Base-by-base conservation (phyloP, 2,329 filamentous ascomycete species). In the Byssothecium circinans region DNA sequence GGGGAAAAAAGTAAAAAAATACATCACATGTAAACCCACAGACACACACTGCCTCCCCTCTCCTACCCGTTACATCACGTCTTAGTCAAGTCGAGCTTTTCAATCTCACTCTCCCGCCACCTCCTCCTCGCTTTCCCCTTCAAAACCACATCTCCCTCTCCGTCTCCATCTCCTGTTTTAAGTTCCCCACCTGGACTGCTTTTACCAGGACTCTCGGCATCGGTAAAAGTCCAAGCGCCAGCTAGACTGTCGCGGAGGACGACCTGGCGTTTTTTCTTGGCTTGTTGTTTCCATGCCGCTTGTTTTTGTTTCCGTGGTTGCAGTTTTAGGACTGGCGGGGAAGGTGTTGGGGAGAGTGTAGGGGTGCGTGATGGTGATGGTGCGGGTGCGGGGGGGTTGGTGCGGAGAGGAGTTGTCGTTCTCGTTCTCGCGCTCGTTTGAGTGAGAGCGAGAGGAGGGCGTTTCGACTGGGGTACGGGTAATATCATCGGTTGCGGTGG, bases 21-120 rank as follows among this genome's bases (percentile, higher is more conserved):
- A n/a, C n/a, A n/a, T n/a, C n/a, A n/a, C n/a, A n/a, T n/a, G n/a
- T n/a, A n/a, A n/a, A n/a, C n/a, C n/a, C n/a, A n/a, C n/a, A n/a
- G n/a, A n/a, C n/a, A n/a, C n/a, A n/a, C n/a, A n/a, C n/a, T n/a
- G n/a, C n/a, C 12, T n/a, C 30, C 30, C 14, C 12, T 6, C 14
- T 33, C 14, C 12, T 6, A 33, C 6, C 6, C 30, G 6, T 12
- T n/a, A 14, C 30, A 5, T n/a, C 14, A 17, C 15, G 12, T 33
- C 39, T 41, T 34, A 6, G 29, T 22, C 44, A 72, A 40, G 56
- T 72, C 68, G 43, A 72, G 45, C 34, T 68, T 47, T 43, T 69
- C 66, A 32, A 72, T 58, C 36, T 67, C 62, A 22, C 69, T 72
- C 45, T 68, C 65, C 32, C 68, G 53, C 68, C 68, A 71, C 42